phyloP scores from a whole-genome alignment of 2,329 filamentous ascomycete genomes.

The Fonsecaea monophora region DNA sequence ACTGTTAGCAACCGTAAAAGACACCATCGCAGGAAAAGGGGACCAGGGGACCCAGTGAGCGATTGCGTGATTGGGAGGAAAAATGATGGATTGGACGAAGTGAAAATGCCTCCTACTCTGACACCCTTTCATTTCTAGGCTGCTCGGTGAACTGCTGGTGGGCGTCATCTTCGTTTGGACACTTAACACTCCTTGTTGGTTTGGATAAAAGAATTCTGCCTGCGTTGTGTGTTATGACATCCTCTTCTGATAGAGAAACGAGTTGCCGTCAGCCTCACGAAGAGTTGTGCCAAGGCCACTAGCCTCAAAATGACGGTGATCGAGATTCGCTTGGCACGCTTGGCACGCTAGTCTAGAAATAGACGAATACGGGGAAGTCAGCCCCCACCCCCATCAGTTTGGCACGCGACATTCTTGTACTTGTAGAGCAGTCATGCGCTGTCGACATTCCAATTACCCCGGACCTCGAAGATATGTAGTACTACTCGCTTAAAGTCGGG shows the following conservation, averaged over 20 bases:
- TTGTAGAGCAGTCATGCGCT: too few relatives aligned
- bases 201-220: neutral
- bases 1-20: neutral
- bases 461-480: too few relatives aligned
- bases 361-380: neutral
- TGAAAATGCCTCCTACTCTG: neutral
- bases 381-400: neutral
- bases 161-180: neutral
- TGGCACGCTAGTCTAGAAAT: neutral
- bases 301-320: neutral
- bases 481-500: too few relatives aligned
- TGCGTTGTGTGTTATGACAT: neutral
- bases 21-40: neutral
- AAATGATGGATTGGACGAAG: constrained; percentile 18
- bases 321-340: neutral
- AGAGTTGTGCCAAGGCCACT: neutral
- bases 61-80: constrained; percentile 23
- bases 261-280: neutral
- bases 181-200: neutral
- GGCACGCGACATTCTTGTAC: too few relatives aligned
- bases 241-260: neutral
- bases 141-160: neutral
- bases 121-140: neutral
- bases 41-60: constrained; percentile 1
- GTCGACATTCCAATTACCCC: too few relatives aligned